Conservation (phyloP, 345 rosid genomes). For the Gossypium bickii region DNA sequence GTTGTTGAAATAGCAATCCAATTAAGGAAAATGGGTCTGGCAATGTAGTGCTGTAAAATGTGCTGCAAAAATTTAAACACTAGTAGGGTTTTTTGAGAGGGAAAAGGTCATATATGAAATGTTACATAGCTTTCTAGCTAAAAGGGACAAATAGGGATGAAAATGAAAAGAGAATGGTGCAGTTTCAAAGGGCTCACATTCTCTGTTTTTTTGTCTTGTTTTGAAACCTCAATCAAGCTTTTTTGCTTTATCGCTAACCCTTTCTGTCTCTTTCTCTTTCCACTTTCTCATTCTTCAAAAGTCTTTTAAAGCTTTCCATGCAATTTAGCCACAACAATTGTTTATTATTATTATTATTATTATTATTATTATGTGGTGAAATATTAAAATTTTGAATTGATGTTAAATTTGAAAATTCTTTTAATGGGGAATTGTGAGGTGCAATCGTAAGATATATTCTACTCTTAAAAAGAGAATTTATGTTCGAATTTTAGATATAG, state of each 20-base stretch:
- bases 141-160: not conserved
- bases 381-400: too few relatives aligned
- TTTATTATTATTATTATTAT: too few relatives aligned
- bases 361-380: too few relatives aligned
- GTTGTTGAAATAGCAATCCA: not conserved
- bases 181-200: slow-evolving; percentile 3
- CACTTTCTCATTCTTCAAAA: not conserved
- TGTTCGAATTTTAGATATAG: accelerated
- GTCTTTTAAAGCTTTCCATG: not conserved
- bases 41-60: not conserved
- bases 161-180: not conserved
- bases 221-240: not conserved
- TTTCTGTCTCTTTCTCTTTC: not conserved
- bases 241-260: not conserved
- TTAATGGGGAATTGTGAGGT: too few relatives aligned
- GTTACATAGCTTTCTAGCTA: slow-evolving; percentile 6
- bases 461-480: too few relatives aligned
- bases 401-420: too few relatives aligned
- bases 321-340: too few relatives aligned
- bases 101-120: not conserved
- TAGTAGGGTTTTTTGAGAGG: too few relatives aligned
- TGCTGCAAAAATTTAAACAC: not conserved
- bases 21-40: not conserved
- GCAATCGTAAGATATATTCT: too few relatives aligned
- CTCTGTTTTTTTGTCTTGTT: not conserved